Percentiles rank a stretch among this genome's conserved stretches.
phyloP scores from a whole-genome alignment of 2,329 filamentous ascomycete species.

The Cladosporium velox region DNA sequence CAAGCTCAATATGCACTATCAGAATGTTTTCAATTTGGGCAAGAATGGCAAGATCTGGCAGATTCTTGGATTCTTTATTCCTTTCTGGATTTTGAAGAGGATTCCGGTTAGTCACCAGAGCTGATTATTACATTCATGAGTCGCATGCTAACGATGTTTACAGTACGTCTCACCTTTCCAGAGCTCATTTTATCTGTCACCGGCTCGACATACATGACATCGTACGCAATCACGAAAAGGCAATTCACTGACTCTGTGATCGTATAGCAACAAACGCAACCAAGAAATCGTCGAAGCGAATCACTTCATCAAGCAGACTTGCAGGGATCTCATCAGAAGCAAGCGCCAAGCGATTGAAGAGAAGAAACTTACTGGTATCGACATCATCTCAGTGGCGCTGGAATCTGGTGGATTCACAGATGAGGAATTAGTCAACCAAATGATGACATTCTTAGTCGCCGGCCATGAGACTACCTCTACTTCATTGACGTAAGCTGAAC shows the following conservation, averaged over 20 bases:
- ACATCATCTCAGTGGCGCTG: slow-evolving; percentile 80
- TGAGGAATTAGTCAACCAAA: slow-evolving; percentile 79
- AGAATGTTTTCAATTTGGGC: slow-evolving; percentile 52
- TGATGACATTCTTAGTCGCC: slow-evolving; percentile 71
- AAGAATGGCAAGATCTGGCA: slow-evolving; percentile 57
- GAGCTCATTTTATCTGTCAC: not conserved
- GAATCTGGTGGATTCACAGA: slow-evolving; percentile 74
- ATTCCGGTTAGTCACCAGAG: slow-evolving; percentile 59
- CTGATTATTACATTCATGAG: not conserved
- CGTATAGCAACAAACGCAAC: slow-evolving; percentile 56
- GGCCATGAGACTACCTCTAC: slow-evolving; percentile 60
- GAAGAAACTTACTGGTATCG: slow-evolving; percentile 46
- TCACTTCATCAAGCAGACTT: slow-evolving; percentile 63
- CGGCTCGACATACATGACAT: not conserved
- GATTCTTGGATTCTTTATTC: slow-evolving; percentile 51
- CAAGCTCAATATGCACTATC: slow-evolving; percentile 55
- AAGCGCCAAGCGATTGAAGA: slow-evolving; percentile 63
- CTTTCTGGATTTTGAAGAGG: slow-evolving; percentile 59
- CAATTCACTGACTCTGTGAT: not conserved
- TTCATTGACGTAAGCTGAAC: slow-evolving; percentile 4
- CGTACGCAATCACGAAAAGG: too few species aligned
- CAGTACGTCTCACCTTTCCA: not conserved
- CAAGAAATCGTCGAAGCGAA: slow-evolving; percentile 60
- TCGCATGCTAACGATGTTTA: not conserved
- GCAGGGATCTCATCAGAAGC: slow-evolving; percentile 66